These are phyloP conservation scores for Geotrichum aggregatum DNA, from an alignment of 1,139 yeast species.

Conservation along the genomic window DNA sequence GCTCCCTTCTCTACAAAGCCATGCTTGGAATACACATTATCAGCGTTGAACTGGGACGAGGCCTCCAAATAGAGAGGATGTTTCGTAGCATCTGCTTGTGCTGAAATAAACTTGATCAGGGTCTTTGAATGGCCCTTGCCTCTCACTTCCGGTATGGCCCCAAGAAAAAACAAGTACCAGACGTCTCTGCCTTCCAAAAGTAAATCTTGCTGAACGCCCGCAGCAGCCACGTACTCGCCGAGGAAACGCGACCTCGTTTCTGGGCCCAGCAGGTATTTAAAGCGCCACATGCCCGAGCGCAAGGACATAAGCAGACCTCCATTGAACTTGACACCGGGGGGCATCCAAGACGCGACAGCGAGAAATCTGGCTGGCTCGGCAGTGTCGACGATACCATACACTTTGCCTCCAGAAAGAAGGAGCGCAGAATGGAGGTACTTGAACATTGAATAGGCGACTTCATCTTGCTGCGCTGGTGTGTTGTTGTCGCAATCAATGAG, in stretches of 20 bases:
- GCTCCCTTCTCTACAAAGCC: not conserved
- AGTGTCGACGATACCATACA: not conserved
- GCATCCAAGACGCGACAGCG: conserved; percentile 3
- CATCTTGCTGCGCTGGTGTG: not conserved
- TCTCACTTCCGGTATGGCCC: not conserved
- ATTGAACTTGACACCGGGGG: not conserved
- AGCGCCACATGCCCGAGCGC: conserved; percentile 7
- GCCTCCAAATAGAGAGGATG: not conserved
- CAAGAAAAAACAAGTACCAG: conserved; percentile 4
- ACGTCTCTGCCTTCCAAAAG: not conserved
- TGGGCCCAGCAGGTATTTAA: not conserved
- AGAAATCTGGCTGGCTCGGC: no score
- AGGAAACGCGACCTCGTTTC: not conserved
- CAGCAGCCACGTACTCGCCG: not conserved
- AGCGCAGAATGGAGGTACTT: not conserved
- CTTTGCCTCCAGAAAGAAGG: not conserved
- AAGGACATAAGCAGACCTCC: not conserved
- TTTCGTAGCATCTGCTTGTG: conserved; percentile 2
- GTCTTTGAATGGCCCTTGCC: conserved; percentile 3
- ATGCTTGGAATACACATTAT: not conserved
- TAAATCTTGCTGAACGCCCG: not conserved
- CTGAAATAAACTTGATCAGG: not conserved
- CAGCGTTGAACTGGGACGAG: not conserved
- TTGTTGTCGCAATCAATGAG: conserved; percentile 1
- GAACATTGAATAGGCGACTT: not conserved